phyloP scores from a whole-genome alignment of 768 basidiomycete genomes.

The Gyrodon lividus region DNA sequence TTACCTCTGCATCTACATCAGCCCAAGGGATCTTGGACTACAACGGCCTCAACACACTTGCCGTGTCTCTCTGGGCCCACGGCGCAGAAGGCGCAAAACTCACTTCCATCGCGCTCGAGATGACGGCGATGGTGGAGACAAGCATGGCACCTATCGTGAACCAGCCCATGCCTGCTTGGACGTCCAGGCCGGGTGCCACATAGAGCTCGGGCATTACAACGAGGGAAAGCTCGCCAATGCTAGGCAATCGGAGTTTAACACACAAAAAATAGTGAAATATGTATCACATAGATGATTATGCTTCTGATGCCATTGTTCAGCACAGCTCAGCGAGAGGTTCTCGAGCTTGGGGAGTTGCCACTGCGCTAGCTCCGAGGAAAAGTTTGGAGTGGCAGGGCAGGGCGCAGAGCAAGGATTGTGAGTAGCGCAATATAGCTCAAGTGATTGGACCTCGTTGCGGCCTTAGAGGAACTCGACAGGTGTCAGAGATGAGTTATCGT shows the following conservation, averaged over 20 bases:
- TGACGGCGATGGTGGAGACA: conserved; percentile 32
- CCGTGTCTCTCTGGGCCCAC: conserved; percentile 48
- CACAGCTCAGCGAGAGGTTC: background rate
- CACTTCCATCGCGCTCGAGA: conserved; percentile 36
- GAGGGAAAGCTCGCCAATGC: too few relatives aligned
- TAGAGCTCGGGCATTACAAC: too few relatives aligned
- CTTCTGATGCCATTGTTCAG: too few relatives aligned
- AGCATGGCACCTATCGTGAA: conserved; percentile 23
- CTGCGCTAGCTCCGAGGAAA: too few relatives aligned
- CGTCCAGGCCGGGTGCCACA: conserved; percentile 8
- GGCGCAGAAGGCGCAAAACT: conserved; percentile 42
- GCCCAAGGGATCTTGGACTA: conserved; percentile 54
- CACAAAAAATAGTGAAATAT: too few relatives aligned
- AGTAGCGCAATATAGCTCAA: background rate
- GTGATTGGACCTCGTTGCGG: background rate
- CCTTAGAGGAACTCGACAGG: background rate
- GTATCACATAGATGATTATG: too few relatives aligned
- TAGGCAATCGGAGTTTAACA: too few relatives aligned
- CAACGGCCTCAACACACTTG: conserved; percentile 46
- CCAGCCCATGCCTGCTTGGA: conserved; percentile 29
- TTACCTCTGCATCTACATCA: conserved; percentile 17
- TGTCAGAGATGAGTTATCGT: background rate
- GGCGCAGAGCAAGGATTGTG: background rate
- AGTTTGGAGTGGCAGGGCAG: background rate
- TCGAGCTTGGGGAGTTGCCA: background rate